Evolutionary conservation across 805 yeast species (phyloP).

Genomic region (Yueomyces sinensis): DNA sequence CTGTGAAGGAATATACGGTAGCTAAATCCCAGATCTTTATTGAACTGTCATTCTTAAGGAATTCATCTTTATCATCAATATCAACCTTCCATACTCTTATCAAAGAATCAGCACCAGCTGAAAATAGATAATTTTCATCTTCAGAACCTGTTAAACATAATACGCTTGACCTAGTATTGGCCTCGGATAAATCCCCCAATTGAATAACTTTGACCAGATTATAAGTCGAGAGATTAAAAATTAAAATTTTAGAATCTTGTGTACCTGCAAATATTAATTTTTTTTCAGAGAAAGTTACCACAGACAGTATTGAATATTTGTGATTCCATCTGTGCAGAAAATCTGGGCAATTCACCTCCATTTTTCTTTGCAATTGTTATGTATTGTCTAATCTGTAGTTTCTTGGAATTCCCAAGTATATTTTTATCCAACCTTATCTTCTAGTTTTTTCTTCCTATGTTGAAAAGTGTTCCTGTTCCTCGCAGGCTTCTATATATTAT

Average conservation of each 20-base stretch:
- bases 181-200: slow-evolving; percentile 31
- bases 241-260: slow-evolving; percentile 67
- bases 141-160: slow-evolving; percentile 47
- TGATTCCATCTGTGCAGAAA: slow-evolving; percentile 68
- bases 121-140: slow-evolving; percentile 48
- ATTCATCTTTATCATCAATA: slow-evolving; percentile 2
- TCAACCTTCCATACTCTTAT: slow-evolving; percentile 71
- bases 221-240: slow-evolving; percentile 55
- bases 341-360: slow-evolving; percentile 5
- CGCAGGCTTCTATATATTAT: too few relatives aligned
- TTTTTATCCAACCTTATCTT: too few relatives aligned
- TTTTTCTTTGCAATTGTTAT: too few relatives aligned
- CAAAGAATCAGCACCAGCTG: slow-evolving; percentile 85
- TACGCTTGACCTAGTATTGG: slow-evolving; percentile 31
- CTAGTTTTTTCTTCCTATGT: too few relatives aligned
- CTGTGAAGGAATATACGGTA: slow-evolving; percentile 71
- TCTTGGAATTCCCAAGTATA: too few relatives aligned
- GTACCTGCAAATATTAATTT: slow-evolving; percentile 76
- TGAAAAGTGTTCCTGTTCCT: too few relatives aligned
- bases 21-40: slow-evolving; percentile 34
- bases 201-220: slow-evolving; percentile 32
- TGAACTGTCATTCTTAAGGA: background rate
- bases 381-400: too few relatives aligned
- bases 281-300: slow-evolving; percentile 44
- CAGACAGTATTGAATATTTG: slow-evolving; percentile 59